phyloP scores from a whole-genome alignment of 2,329 filamentous ascomycete species.

The Ophiostoma triangulosporum region DNA sequence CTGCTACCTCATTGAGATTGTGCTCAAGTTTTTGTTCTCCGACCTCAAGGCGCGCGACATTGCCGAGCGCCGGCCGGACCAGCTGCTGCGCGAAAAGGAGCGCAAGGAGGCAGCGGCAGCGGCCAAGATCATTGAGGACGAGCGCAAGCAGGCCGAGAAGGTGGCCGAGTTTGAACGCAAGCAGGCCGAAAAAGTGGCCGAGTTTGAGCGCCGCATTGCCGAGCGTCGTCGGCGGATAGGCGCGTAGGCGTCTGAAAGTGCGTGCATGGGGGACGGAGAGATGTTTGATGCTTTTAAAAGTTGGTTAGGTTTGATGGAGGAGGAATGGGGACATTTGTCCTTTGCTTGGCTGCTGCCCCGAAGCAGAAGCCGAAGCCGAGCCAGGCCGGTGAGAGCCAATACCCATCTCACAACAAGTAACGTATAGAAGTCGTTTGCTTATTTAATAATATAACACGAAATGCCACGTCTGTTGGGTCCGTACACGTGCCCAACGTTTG shows the following conservation, averaged over 20 bases:
- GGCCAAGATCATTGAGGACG: constrained; percentile 36
- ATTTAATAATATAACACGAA: constrained; percentile 18
- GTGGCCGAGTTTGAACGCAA: constrained; percentile 47
- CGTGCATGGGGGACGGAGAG: background rate
- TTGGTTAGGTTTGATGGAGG: background rate
- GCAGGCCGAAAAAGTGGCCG: constrained; percentile 31
- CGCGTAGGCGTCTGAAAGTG: background rate
- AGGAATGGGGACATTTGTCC: background rate
- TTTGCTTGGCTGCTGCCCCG: background rate
- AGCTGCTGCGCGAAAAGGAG: constrained; percentile 61
- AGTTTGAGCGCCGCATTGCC: constrained; percentile 6
- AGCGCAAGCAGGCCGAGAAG: constrained; percentile 38
- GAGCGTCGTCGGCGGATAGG: background rate
- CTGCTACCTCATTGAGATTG: constrained; percentile 79
- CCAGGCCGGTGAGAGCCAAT: background rate
- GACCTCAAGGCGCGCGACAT: constrained; percentile 93
- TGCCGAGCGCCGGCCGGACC: constrained; percentile 71
- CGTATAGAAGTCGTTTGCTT: constrained; percentile 19
- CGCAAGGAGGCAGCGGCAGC: constrained; percentile 48
- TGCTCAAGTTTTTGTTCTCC: constrained; percentile 72
- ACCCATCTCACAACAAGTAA: background rate
- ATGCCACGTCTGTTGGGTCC: no score
- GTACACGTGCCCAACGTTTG: no score
- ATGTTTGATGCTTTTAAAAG: no score
- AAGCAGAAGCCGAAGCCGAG: background rate